Conservation (phyloP, 257 asterid species). For the Nicotiana tomentosiformis region DNA sequence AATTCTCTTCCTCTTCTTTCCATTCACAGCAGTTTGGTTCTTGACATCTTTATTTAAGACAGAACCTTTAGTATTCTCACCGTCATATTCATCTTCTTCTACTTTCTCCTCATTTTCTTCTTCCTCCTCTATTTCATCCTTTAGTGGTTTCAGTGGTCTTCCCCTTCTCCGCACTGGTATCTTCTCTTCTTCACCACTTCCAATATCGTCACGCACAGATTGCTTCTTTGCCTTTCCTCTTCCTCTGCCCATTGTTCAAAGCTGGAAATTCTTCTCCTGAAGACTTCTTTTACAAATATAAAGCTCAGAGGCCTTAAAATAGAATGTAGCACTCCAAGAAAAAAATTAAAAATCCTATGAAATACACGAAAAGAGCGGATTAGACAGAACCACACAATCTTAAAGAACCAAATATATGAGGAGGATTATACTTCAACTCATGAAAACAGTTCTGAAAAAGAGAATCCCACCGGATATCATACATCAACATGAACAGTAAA, state of each 20-base stretch:
- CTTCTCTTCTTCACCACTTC: conserved; percentile 75
- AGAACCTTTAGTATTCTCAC: conserved; percentile 33
- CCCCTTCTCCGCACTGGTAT: conserved; percentile 60
- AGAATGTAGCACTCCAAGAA: background rate
- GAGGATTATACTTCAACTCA: background rate
- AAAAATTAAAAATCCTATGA: background rate
- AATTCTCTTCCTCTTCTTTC: conserved; percentile 58
- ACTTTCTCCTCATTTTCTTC: conserved; percentile 44
- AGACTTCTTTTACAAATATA: conserved; percentile 31
- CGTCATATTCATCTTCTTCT: conserved; percentile 39
- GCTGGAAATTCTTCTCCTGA: conserved; percentile 4
- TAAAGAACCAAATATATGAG: background rate
- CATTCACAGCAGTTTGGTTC: conserved; percentile 39
- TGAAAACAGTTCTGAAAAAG: background rate
- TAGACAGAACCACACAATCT: background rate
- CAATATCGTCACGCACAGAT: conserved; percentile 37
- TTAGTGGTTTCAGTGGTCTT: conserved; percentile 56
- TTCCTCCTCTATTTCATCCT: conserved; percentile 46
- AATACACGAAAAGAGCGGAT: background rate
- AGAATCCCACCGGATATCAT: background rate
- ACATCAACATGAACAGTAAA: background rate
- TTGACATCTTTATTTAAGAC: conserved; percentile 32
- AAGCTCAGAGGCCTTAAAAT: conserved; percentile 2
- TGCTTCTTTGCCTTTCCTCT: conserved; percentile 80
- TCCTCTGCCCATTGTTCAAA: conserved; percentile 60